phyloP scores from a whole-genome alignment of 495 filamentous ascomycete species.

The Penicillium argentinense region DNA sequence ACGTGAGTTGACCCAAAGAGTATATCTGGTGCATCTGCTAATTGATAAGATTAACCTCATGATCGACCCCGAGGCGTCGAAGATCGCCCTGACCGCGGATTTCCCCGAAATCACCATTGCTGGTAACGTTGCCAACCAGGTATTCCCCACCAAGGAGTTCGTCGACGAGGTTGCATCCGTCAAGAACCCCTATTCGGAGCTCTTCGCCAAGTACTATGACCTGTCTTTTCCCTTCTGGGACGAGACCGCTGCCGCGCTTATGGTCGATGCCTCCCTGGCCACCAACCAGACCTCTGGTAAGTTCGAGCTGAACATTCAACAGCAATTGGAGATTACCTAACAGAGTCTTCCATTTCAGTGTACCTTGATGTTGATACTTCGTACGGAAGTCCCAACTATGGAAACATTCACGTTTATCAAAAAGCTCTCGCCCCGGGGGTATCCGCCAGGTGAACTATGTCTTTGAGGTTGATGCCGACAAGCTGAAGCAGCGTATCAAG shows the following conservation, averaged over 20 bases:
- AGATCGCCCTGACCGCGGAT: conserved; percentile 39
- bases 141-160: conserved; percentile 28
- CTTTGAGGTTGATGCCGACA: conserved; percentile 31
- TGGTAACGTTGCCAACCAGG: conserved; percentile 41
- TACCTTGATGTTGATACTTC: conserved; percentile 35
- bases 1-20: conserved; percentile 14
- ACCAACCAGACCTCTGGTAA: conserved; percentile 28
- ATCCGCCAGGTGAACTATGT: conserved; percentile 34
- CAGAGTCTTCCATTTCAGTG: conserved; percentile 10
- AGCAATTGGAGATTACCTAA: not conserved
- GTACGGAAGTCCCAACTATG: conserved; percentile 37
- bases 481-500: conserved; percentile 30
- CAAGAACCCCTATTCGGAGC: conserved; percentile 27
- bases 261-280: conserved; percentile 33
- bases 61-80: conserved; percentile 43
- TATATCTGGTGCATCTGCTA: not conserved
- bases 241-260: conserved; percentile 39
- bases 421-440: conserved; percentile 28
- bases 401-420: conserved; percentile 35
- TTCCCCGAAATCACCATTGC: conserved; percentile 42
- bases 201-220: conserved; percentile 35
- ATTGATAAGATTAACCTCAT: conserved; percentile 36
- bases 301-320: conserved; percentile 3
- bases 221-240: conserved; percentile 41
- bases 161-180: conserved; percentile 25